Evolutionary conservation across 768 basidiomycete species (phyloP), one percentile per base, ranked within the genome.

Genomic region (Boletus rubroflammeus): DNA sequence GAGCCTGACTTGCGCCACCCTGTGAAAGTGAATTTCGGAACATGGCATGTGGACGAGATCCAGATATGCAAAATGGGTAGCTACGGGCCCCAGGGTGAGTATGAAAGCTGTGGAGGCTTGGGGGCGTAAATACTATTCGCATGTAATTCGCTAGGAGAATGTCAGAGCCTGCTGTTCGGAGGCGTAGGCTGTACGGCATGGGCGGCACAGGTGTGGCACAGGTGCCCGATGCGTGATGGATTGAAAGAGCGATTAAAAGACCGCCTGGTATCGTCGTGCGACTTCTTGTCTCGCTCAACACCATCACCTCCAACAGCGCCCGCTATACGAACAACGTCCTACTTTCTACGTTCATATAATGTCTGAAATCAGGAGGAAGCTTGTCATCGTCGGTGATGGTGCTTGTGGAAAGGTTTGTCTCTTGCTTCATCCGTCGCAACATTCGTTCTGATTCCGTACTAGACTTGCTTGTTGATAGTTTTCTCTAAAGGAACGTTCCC

Each of bases 381-480:
- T 98, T 65, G 95, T 98, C 73, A 97, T 98, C 73, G 95, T 98
- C 63, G 95, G 95, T 73, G 94, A 96, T 78, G 94, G 94, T 83
- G 93, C 92, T 75, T 95, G 92, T 66, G 93, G 92, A 77, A 93
- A 94, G 89, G 90, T 90, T 36, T 47, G 64, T 50, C 31, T 51
- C 51, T 32, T 19, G 10, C n/a, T 25, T n/a, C 28, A 25, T 53
- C 38, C 14, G 28, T 36, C 32, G 25, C 44, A 29, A 57, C 63
- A 46, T 52, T 57, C 34, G 35, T 60, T 61, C 62, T 59, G 43
- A 66, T 62, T 48, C 58, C 51, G 44, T 39, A 58, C 54, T 66
- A 92, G 88, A 94, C 93, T 62, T 94, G 92, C 76, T 76, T 95
- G 69, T 83, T 96, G 77, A 95, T 95, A 67, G 93, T 96, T 68